Base-by-base conservation (phyloP, 208 protist species). In the Leishmania turanica region DNA sequence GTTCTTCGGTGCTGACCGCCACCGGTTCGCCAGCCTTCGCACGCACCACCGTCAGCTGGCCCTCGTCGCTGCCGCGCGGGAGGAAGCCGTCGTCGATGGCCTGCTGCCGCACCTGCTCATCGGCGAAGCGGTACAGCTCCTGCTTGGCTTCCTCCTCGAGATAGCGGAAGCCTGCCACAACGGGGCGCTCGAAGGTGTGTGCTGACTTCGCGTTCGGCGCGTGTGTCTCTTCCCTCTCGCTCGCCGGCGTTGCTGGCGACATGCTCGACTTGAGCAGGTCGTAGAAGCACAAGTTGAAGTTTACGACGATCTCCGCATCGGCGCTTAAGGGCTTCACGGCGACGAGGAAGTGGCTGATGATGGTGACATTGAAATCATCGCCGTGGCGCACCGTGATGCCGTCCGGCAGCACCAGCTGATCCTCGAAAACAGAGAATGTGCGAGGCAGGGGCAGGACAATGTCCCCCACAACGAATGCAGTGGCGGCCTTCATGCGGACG, bases 301-400 rank as follows among this genome's bases (percentile, higher is more conserved):
- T 95, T 7, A 95, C 81, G 37, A 87, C 27, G 17, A 97, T 86
- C 58, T 87, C 87, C 8, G 89, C 85, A 68, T 87, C 92, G 40
- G 19, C 74, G 42, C 27, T 31, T 53, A 95, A 62, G 11, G 86
- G 74, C 74, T 89, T 80, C 47, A 88, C 82, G 34, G 93, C 90
- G 53, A 95, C 89, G 73, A 97, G 80, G 68, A 95, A 97, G 83
- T 90, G 84, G 77, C 88, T 93, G 86, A 97, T 91, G 76, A 97
- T 87, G 51, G 90, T 90, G 58, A 87, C 93, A 79, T 97, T 97
- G 70, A 93, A 95, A 51, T 88, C 60, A 7, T 83, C 78, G 45
- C 78, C 79, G 78, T 95, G 90, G n/a, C 68, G 83, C 1, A 95
- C 76, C 19, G 78, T 82, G 53, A 82, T 77, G 42, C 86, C 91